A percentile compares a stretch with the other conserved stretches of the same genome.
phyloP scores from a whole-genome alignment of 495 filamentous ascomycete species.

The Penicillium canescens region DNA sequence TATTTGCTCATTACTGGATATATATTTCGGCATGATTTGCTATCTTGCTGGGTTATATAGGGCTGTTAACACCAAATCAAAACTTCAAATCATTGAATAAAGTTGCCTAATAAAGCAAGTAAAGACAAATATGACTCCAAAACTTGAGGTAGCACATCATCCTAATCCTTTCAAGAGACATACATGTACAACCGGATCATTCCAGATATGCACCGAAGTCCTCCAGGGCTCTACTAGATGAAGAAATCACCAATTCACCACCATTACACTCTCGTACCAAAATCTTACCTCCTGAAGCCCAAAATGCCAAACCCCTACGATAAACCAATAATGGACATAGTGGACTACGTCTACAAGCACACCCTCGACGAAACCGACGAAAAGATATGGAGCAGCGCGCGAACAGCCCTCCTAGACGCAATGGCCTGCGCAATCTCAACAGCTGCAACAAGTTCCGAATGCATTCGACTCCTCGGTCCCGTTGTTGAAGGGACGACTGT shows the following conservation, averaged over 20 bases:
- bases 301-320: slow-evolving; percentile 25
- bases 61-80: too few species aligned
- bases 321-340: slow-evolving; percentile 29
- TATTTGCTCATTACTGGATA: too few species aligned
- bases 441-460: slow-evolving; percentile 24
- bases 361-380: slow-evolving; percentile 11
- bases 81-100: too few species aligned
- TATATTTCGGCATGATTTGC: too few species aligned
- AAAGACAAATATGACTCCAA: neutral
- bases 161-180: neutral
- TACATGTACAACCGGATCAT: neutral
- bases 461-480: slow-evolving; percentile 26
- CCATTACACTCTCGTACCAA: too few species aligned
- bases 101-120: too few species aligned
- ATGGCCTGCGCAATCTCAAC: slow-evolving; percentile 43
- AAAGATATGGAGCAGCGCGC: slow-evolving; percentile 23
- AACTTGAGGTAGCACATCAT: neutral
- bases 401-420: slow-evolving; percentile 39
- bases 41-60: too few species aligned
- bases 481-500: slow-evolving; percentile 21
- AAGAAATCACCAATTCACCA: too few species aligned
- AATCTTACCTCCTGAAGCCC: too few species aligned
- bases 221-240: too few species aligned
- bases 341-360: slow-evolving; percentile 31
- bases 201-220: neutral